These are phyloP conservation scores for Metarhizium anisopliae DNA, from an alignment of 2,329 filamentous ascomycete genomes.

Conservation along the genomic window DNA sequence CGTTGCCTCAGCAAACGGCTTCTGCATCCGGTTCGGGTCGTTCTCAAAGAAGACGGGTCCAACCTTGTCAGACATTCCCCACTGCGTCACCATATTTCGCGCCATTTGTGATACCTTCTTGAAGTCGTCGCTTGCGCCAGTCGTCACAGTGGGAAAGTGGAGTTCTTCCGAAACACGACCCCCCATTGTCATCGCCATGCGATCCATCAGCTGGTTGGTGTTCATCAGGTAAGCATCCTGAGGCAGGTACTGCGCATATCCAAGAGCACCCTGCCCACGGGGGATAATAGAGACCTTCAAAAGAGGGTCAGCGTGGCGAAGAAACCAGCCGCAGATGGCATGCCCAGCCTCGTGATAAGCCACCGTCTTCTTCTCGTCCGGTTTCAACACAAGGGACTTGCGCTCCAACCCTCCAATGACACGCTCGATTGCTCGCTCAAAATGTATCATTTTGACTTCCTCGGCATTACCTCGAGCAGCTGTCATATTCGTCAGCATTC, in stretches of 20 bases:
- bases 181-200: constrained; percentile 98
- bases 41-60: constrained; percentile 88
- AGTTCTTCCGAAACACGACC: constrained; percentile 93
- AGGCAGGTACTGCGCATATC: constrained; percentile 96
- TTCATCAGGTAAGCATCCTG: constrained; percentile 94
- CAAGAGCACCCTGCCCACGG: constrained; percentile 83
- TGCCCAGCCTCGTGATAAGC: constrained; percentile 98
- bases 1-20: constrained; percentile 93
- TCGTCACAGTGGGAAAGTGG: constrained; percentile 94
- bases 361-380: constrained; percentile 89
- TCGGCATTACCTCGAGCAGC: constrained; percentile 77
- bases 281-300: constrained; percentile 99
- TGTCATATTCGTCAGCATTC: constrained; percentile 28
- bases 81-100: constrained; percentile 97
- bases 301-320: constrained; percentile 90
- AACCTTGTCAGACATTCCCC: constrained; percentile 94
- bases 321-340: constrained; percentile 97
- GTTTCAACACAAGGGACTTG: constrained; percentile 88
- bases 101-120: constrained; percentile 97
- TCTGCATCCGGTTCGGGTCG: constrained; percentile 72
- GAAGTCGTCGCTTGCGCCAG: constrained; percentile 92
- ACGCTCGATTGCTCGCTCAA: constrained; percentile 95
- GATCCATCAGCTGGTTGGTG: constrained; percentile 91
- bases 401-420: constrained; percentile 95
- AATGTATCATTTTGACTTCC: constrained; percentile 79